Evolutionary conservation across 371 early-diverging fungal species (phyloP).

Genomic region (Mucor plumbeus): DNA sequence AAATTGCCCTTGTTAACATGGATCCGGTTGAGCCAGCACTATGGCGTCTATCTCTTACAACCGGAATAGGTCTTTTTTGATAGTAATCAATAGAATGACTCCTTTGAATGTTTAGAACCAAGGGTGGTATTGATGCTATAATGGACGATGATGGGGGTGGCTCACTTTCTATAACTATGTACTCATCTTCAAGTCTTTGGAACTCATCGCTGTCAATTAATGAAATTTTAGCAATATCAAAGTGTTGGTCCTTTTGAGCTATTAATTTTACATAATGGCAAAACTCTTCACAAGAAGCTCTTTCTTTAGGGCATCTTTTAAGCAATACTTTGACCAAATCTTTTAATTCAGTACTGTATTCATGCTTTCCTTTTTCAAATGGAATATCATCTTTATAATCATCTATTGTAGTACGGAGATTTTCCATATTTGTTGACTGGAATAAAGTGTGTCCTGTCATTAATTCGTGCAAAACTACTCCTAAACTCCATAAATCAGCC

Average conservation of each 20-base stretch:
- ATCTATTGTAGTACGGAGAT: slow-evolving; percentile 83
- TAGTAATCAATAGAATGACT: not conserved
- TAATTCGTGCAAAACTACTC: slow-evolving; percentile 93
- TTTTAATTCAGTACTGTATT: slow-evolving; percentile 61
- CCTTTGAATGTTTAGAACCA: not conserved
- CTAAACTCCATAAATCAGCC: slow-evolving; percentile 96
- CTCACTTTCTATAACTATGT: slow-evolving; percentile 8
- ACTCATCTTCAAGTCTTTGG: slow-evolving; percentile 10
- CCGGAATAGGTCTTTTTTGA: not conserved
- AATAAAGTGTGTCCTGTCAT: slow-evolving; percentile 87
- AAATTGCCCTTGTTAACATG: slow-evolving; percentile 59
- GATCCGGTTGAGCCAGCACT: slow-evolving; percentile 48
- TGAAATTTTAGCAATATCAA: not conserved
- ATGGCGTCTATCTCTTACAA: slow-evolving; percentile 31
- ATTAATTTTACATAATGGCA: slow-evolving; percentile 71
- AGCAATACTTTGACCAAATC: slow-evolving; percentile 76
- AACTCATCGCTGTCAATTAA: not conserved
- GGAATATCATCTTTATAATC: slow-evolving; percentile 72
- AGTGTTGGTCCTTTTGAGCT: not conserved
- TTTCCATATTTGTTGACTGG: slow-evolving; percentile 88
- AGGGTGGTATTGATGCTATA: not conserved
- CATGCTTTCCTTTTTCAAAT: slow-evolving; percentile 59
- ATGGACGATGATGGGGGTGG: not conserved
- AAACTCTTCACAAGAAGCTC: slow-evolving; percentile 90
- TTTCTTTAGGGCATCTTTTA: slow-evolving; percentile 79